phyloP scores from a whole-genome alignment of 2,329 filamentous ascomycete genomes.

The Diplocarpon rosae region DNA sequence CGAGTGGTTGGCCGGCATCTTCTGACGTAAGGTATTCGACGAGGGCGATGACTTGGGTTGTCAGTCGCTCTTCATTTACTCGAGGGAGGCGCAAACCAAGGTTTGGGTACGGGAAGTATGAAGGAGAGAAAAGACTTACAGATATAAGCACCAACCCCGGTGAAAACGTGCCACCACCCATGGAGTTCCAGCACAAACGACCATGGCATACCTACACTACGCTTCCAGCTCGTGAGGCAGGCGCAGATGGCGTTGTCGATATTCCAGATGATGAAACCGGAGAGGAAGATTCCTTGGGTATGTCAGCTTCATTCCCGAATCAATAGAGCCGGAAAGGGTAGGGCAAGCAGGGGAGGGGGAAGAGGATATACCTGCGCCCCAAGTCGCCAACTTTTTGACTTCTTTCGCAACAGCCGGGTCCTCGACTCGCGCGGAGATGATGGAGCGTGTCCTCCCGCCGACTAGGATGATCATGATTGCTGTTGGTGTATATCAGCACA shows the following conservation, averaged over 20 bases:
- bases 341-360: not conserved
- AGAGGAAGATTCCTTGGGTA: slow-evolving; percentile 27
- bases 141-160: slow-evolving; percentile 39
- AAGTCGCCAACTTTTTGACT: slow-evolving; percentile 17
- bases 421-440: slow-evolving; percentile 20
- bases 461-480: slow-evolving; percentile 19
- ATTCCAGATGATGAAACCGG: slow-evolving; percentile 44
- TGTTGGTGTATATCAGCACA: not conserved
- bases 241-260: slow-evolving; percentile 43
- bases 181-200: slow-evolving; percentile 47
- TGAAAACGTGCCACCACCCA: slow-evolving; percentile 54
- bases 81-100: not conserved
- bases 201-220: slow-evolving; percentile 40
- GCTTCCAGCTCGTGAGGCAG: slow-evolving; percentile 35
- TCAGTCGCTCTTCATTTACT: not conserved
- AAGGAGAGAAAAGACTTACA: slow-evolving; percentile 14
- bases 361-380: slow-evolving; percentile 18
- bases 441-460: slow-evolving; percentile 19
- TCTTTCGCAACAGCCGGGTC: slow-evolving; percentile 18
- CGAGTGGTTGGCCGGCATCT: slow-evolving; percentile 23
- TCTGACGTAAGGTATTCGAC: slow-evolving; percentile 28
- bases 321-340: not conserved
- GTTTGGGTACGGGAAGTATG: too few species aligned
- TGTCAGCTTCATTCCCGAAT: not conserved
- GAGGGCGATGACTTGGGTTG: slow-evolving; percentile 22